Conservation (phyloP, 495 filamentous ascomycete genomes). For the Xylaria cubensis region DNA sequence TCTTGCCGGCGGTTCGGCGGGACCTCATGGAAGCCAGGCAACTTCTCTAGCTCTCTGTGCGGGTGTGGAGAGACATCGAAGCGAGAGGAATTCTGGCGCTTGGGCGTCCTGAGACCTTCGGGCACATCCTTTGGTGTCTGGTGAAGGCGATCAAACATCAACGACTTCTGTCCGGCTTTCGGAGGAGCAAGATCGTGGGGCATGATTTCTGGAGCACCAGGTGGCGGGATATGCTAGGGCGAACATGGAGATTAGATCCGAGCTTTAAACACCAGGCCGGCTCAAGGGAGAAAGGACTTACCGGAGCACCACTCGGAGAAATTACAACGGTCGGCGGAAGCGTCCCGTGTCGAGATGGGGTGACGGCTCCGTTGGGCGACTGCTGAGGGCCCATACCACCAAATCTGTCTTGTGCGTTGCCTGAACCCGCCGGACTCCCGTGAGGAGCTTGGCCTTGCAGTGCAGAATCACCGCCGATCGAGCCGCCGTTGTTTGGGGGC, state of each 20-base stretch:
- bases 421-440: constrained; percentile 36
- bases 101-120: constrained; percentile 93
- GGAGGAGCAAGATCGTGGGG: constrained; percentile 95
- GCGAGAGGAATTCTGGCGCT: constrained; percentile 94
- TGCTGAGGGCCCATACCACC: constrained; percentile 39
- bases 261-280: not conserved
- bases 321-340: constrained; percentile 92
- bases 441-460: constrained; percentile 48
- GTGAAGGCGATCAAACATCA: constrained; percentile 89
- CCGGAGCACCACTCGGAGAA: constrained; percentile 89
- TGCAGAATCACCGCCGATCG: constrained; percentile 56
- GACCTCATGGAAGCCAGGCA: constrained; percentile 98
- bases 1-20: constrained; percentile 94
- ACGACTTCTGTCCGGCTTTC: constrained; percentile 81
- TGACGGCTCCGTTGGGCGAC: constrained; percentile 66
- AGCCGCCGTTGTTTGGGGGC: constrained; percentile 68
- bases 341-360: constrained; percentile 71
- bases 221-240: constrained; percentile 84
- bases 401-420: constrained; percentile 53
- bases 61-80: constrained; percentile 98
- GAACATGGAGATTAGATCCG: constrained; percentile 18
- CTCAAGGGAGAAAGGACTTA: constrained; percentile 57
- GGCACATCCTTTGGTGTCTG: constrained; percentile 94
- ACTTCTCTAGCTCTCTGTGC: constrained; percentile 93
- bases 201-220: constrained; percentile 96